Conservation (phyloP, 139 green algal species). For the Microglena sp. region DNA sequence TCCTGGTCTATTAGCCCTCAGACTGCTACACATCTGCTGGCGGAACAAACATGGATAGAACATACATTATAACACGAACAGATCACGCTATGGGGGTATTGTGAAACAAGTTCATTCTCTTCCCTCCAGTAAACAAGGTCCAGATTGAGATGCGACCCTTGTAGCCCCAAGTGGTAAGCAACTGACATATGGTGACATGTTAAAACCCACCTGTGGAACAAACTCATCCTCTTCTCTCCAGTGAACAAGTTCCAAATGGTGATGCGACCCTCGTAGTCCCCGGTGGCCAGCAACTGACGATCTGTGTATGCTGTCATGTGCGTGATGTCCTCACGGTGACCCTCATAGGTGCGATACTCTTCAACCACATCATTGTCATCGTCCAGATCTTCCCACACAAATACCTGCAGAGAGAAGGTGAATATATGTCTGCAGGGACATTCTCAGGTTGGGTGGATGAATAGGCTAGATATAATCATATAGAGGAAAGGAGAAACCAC, state of each 20-base stretch:
- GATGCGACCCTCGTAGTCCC: conserved; percentile 69
- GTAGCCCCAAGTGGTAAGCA: conserved; percentile 59
- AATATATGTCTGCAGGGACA: background rate
- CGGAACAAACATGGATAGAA: too few relatives aligned
- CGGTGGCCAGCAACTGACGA: conserved; percentile 34
- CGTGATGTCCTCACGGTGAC: conserved; percentile 62
- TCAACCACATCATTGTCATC: conserved; percentile 25
- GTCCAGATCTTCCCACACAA: conserved; percentile 64
- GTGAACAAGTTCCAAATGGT: conserved; percentile 65
- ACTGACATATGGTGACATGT: too few relatives aligned
- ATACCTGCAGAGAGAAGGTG: conserved; percentile 26
- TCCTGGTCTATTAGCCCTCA: too few relatives aligned
- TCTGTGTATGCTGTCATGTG: conserved; percentile 40
- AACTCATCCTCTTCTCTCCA: conserved; percentile 39
- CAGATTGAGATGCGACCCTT: conserved; percentile 64
- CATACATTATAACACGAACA: too few relatives aligned
- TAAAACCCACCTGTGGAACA: conserved; percentile 34
- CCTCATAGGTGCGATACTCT: conserved; percentile 41
- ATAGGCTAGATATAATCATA: background rate
- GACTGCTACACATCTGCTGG: too few relatives aligned
- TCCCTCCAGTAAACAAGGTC: conserved; percentile 56
- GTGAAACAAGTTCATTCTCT: conserved; percentile 42
- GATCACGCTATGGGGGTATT: too few relatives aligned
- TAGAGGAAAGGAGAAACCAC: background rate
- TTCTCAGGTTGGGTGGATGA: background rate